Conservation (phyloP, 2,329 filamentous ascomycete species). For the Colletotrichum viniferum region DNA sequence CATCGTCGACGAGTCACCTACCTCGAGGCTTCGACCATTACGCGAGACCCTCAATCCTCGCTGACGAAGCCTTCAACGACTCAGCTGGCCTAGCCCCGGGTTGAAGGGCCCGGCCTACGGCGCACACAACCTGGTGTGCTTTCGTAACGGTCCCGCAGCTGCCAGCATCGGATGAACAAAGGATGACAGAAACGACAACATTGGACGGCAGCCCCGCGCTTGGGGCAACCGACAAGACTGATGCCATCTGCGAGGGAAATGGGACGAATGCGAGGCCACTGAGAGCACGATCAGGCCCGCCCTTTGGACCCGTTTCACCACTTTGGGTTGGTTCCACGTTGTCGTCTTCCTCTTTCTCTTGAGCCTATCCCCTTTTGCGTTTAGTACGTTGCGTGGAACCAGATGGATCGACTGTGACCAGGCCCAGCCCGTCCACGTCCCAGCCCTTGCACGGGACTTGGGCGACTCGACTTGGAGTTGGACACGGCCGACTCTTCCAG, state of each 20-base stretch:
- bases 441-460: background rate
- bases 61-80: background rate
- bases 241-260: conserved; percentile 1
- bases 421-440: conserved; percentile 4
- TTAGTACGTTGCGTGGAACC: conserved; percentile 16
- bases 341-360: background rate
- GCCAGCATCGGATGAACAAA: conserved; percentile 14
- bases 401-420: conserved; percentile 6
- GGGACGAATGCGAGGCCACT: background rate
- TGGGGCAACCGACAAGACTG: background rate
- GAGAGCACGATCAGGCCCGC: background rate
- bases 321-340: conserved; percentile 9
- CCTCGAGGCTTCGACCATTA: background rate
- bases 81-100: background rate
- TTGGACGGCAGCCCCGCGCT: conserved; percentile 11
- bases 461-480: background rate
- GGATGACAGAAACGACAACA: background rate
- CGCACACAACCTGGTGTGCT: background rate
- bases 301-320: conserved; percentile 9
- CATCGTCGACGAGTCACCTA: conserved; percentile 8
- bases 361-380: conserved; percentile 4
- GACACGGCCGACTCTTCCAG: background rate
- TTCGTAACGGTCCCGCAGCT: background rate
- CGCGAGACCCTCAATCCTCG: background rate
- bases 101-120: background rate